Base-by-base conservation (phyloP, 108 stramenopile genomes). In the Pseudonitzschia delicatissima region DNA sequence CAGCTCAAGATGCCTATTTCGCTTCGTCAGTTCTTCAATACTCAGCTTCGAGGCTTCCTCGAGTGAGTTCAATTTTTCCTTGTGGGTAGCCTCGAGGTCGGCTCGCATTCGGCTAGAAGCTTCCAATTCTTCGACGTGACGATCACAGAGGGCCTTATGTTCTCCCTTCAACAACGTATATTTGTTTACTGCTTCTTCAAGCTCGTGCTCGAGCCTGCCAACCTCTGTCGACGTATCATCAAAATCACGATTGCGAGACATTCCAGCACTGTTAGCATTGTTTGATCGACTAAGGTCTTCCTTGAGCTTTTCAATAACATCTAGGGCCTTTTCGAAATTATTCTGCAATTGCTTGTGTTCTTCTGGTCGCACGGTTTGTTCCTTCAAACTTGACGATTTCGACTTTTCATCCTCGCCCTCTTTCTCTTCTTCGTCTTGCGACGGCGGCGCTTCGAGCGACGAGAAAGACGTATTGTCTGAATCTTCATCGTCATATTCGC, bases 251-350 rank as follows among this genome's bases (percentile, higher is more conserved):
- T 48, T 21, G 21, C 23, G 20, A 6, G 20, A 48, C n/a, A n/a
- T n/a, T n/a, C n/a, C n/a, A n/a, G n/a, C n/a, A n/a, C n/a, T n/a
- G n/a, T n/a, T n/a, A n/a, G n/a, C n/a, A n/a, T n/a, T 49, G 11
- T 49, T 8, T 33, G n/a, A 12, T 33, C 31, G 31, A 12, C 31
- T 55, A 6, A 33, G 31, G 20, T 61, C 60, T 0, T 25, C 0
- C 39, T 42, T 37, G 7, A 61, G 32, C 20, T 4, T 5, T 61
- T 61, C 37, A 42, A 61, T 61, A 5, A 61, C 60, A 61, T 61
- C 60, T 13, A 61, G 60, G 11, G 60, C 60, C 25, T 61, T 61
- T 13, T 44, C 40, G 13, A 61, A 61, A 12, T 61, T 61, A 9
- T 12, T 3, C 1, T 61, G 20, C 1, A 61, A 1, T 40, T 61